Evolutionary conservation across 2,329 filamentous ascomycete genomes (phyloP).

Genomic region (Tolypocladium ophioglossoides): DNA sequence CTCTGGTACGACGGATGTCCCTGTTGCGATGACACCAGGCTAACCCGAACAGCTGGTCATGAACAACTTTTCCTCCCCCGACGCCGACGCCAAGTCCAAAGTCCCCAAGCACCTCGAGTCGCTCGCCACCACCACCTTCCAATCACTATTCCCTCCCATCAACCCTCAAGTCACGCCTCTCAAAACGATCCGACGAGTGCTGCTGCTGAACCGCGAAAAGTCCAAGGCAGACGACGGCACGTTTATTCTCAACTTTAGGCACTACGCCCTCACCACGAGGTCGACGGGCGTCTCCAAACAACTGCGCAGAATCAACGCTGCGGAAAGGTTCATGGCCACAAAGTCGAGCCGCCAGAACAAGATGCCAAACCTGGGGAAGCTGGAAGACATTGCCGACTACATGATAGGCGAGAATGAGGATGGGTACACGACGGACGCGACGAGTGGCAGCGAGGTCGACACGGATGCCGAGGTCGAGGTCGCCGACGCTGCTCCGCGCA

Average conservation of each 20-base stretch:
- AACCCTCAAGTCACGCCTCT: constrained; percentile 84
- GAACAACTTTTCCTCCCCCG: constrained; percentile 83
- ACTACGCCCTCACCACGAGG: constrained; percentile 92
- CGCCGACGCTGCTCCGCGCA: constrained; percentile 50
- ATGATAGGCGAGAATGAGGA: constrained; percentile 71
- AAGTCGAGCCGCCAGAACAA: constrained; percentile 53
- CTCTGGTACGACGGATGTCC: constrained; percentile 45
- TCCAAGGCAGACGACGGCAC: constrained; percentile 49
- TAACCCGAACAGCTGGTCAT: constrained; percentile 64
- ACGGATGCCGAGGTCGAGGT: constrained; percentile 95
- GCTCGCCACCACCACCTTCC: constrained; percentile 87
- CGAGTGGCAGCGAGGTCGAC: constrained; percentile 82
- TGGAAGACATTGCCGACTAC: constrained; percentile 91
- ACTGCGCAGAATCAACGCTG: constrained; percentile 72
- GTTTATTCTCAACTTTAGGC: constrained; percentile 78
- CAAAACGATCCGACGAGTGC: constrained; percentile 81
- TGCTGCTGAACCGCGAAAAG: constrained; percentile 77
- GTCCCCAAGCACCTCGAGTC: constrained; percentile 93
- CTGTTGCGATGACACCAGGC: background rate
- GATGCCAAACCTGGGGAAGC: constrained; percentile 79
- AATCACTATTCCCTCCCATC: constrained; percentile 91
- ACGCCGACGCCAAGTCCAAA: constrained; percentile 48
- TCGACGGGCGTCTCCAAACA: constrained; percentile 75
- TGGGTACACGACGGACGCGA: constrained; percentile 75
- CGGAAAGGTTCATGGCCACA: constrained; percentile 62